These are phyloP conservation scores for Fusarium secorum DNA, from an alignment of 2,329 filamentous ascomycete genomes.

Conservation along the genomic window DNA sequence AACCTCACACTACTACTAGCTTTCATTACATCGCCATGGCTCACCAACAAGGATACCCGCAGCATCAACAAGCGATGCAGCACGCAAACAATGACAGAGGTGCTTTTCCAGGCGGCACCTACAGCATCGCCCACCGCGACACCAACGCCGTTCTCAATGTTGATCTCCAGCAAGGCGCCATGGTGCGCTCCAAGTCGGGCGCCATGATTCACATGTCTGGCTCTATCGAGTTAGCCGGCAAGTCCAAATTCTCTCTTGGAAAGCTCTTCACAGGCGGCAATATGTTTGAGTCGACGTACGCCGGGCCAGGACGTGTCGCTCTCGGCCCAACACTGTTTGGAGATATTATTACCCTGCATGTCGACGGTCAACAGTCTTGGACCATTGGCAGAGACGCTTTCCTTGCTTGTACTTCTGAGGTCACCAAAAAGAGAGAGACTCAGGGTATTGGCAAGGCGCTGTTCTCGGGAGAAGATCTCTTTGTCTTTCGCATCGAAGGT, in stretches of 20 bases:
- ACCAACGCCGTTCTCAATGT: not conserved
- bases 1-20: accelerated
- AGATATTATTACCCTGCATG: not conserved
- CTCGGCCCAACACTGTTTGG: not conserved
- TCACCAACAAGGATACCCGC: not conserved
- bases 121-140: not conserved
- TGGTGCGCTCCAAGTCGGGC: not conserved
- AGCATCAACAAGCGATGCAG: not conserved
- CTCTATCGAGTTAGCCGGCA: accelerated
- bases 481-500: not conserved
- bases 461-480: not conserved
- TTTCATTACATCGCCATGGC: not conserved
- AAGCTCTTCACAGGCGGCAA: not conserved
- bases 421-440: not conserved
- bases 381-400: not conserved
- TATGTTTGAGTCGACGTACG: not conserved
- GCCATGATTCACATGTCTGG: conserved; percentile 1
- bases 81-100: not conserved
- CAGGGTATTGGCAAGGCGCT: not conserved
- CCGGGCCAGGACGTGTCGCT: not conserved
- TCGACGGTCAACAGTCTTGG: not conserved
- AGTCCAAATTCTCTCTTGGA: not conserved
- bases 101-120: not conserved
- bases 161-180: not conserved
- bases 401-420: not conserved